Percentiles rank a stretch among this genome's conserved stretches.
phyloP scores from a whole-genome alignment of 306 rosid species.

The Astragalus membranaceus region DNA sequence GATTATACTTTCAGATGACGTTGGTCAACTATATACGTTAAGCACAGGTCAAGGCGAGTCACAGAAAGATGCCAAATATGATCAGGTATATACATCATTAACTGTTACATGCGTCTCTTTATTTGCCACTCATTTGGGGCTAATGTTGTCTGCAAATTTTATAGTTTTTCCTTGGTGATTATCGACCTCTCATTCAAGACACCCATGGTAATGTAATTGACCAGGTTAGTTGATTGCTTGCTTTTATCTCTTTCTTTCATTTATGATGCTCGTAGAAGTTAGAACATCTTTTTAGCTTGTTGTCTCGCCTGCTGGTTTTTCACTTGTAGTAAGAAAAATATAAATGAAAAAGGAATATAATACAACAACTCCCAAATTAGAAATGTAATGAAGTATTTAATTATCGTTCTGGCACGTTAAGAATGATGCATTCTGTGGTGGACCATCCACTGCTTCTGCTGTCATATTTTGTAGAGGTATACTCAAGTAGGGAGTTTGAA shows the following conservation, averaged over 20 bases:
- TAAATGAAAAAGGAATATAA: background rate
- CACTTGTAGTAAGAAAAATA: background rate
- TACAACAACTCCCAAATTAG: background rate
- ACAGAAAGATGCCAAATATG: slow-evolving; percentile 91
- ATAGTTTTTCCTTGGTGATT: slow-evolving; percentile 99
- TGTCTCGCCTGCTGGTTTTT: background rate
- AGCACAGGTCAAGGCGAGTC: slow-evolving; percentile 96
- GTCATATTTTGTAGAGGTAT: background rate
- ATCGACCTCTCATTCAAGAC: slow-evolving; percentile 91
- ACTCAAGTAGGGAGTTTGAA: background rate
- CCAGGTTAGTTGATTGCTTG: slow-evolving; percentile 56
- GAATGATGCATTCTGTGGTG: background rate
- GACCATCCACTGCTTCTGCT: background rate
- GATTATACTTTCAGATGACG: slow-evolving; percentile 91
- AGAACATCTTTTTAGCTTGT: slow-evolving; percentile 9
- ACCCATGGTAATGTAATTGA: slow-evolving; percentile 79
- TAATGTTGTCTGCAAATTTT: slow-evolving; percentile 20
- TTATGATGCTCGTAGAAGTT: background rate
- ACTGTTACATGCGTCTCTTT: slow-evolving; percentile 13
- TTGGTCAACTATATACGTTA: slow-evolving; percentile 86
- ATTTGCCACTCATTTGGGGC: slow-evolving; percentile 16
- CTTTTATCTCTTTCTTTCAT: background rate
- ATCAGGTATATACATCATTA: slow-evolving; percentile 57
- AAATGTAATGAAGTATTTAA: background rate
- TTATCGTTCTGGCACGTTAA: slow-evolving; percentile 9